Percentiles rank a stretch among this genome's conserved stretches.
These are phyloP conservation scores for Xylaria nigripes DNA, from an alignment of 495 filamentous ascomycete genomes.

Conservation along the genomic window DNA sequence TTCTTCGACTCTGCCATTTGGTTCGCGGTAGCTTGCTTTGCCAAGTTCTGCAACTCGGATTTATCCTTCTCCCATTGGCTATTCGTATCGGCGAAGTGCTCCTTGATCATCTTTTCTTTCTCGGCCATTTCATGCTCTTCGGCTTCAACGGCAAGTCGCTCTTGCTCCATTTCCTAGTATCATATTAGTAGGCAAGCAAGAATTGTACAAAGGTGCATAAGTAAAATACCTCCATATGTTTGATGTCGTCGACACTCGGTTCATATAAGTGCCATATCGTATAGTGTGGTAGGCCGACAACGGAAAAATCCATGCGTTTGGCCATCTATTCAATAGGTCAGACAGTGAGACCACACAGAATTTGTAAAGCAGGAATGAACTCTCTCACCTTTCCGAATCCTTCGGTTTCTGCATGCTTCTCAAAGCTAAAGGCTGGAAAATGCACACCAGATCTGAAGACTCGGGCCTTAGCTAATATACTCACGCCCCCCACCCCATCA, in stretches of 20 bases:
- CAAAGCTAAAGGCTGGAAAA: slow-evolving; percentile 97
- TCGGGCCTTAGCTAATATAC: slow-evolving; percentile 90
- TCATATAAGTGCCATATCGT: slow-evolving; percentile 99
- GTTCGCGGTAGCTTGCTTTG: slow-evolving; percentile 38
- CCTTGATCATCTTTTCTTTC: slow-evolving; percentile 57
- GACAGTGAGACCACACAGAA: slow-evolving; percentile 9
- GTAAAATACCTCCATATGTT: slow-evolving; percentile 81
- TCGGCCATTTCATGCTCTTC: slow-evolving; percentile 65
- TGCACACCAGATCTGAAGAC: slow-evolving; percentile 94
- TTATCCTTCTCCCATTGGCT: slow-evolving; percentile 80
- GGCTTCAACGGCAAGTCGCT: slow-evolving; percentile 60
- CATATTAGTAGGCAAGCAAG: slow-evolving; percentile 14
- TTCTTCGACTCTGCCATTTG: slow-evolving; percentile 25
- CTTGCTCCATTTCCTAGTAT: slow-evolving; percentile 72
- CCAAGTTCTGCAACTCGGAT: slow-evolving; percentile 59
- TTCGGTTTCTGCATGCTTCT: slow-evolving; percentile 98
- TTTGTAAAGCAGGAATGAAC: neutral
- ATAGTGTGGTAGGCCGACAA: slow-evolving; percentile 96
- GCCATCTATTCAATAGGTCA: slow-evolving; percentile 69
- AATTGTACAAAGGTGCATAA: neutral
- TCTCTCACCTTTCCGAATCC: slow-evolving; percentile 88
- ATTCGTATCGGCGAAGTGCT: slow-evolving; percentile 59
- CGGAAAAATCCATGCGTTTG: slow-evolving; percentile 87
- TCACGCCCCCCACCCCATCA: slow-evolving; percentile 94
- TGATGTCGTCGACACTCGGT: slow-evolving; percentile 91